These are phyloP conservation scores for Exophiala xenobiotica DNA, from an alignment of 2,329 filamentous ascomycete species.

Conservation along the genomic window DNA sequence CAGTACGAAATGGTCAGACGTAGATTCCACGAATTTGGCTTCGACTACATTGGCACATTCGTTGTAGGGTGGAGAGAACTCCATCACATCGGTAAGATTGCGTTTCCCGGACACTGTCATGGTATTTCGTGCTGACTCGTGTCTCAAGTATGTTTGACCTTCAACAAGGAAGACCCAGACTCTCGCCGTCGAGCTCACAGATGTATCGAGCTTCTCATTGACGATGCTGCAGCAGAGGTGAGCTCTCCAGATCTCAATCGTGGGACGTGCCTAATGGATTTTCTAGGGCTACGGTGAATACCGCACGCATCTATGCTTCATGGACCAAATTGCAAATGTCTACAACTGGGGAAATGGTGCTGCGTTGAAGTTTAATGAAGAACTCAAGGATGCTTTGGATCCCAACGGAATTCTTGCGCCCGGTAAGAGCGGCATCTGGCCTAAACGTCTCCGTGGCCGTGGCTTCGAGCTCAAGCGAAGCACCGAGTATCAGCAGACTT, in stretches of 20 bases:
- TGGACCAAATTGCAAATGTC: constrained; percentile 46
- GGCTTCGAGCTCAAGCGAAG: constrained; percentile 8
- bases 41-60: too few relatives aligned
- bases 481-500: too few relatives aligned
- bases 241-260: too few relatives aligned
- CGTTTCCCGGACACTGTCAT: too few relatives aligned
- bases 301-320: constrained; percentile 45
- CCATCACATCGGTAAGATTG: too few relatives aligned
- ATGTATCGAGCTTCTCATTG: constrained; percentile 33
- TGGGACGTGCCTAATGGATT: too few relatives aligned
- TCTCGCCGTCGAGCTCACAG: constrained; percentile 11
- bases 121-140: too few relatives aligned
- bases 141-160: not conserved
- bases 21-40: too few relatives aligned
- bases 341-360: constrained; percentile 45
- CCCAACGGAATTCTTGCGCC: constrained; percentile 50
- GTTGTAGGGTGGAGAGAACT: too few relatives aligned
- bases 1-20: too few relatives aligned
- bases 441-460: constrained; percentile 1
- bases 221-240: constrained; percentile 38
- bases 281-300: constrained; percentile 50
- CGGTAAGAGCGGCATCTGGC: constrained; percentile 48
- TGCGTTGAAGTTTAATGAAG: constrained; percentile 44
- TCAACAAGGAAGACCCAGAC: constrained; percentile 5
- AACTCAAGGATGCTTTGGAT: constrained; percentile 48